These are phyloP conservation scores for Mycena crocata DNA, from an alignment of 768 basidiomycete species.

Conservation along the genomic window DNA sequence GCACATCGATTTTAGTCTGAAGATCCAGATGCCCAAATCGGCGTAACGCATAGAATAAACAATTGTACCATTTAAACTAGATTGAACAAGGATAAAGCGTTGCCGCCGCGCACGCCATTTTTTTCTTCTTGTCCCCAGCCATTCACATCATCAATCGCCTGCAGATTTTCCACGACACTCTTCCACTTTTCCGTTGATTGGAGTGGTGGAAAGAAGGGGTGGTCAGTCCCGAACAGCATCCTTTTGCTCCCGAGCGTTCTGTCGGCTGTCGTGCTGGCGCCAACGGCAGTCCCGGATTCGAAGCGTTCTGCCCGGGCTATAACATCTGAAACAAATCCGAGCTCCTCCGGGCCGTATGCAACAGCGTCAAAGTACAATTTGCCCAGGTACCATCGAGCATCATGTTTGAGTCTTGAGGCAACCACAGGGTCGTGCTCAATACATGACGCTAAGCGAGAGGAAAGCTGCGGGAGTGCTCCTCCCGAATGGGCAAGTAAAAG, in stretches of 20 bases:
- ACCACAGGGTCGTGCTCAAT: constrained; percentile 88
- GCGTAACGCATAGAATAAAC: constrained; percentile 23
- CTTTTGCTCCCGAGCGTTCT: constrained; percentile 64
- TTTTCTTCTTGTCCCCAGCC: constrained; percentile 72
- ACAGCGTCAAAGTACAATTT: constrained; percentile 88
- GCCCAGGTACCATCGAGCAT: constrained; percentile 87
- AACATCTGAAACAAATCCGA: constrained; percentile 80
- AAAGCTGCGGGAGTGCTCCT: constrained; percentile 85
- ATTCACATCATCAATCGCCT: constrained; percentile 76
- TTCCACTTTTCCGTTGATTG: constrained; percentile 76
- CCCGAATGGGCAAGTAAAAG: constrained; percentile 90
- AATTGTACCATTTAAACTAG: constrained; percentile 42
- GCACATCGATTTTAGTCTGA: constrained; percentile 97
- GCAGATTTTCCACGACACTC: constrained; percentile 87
- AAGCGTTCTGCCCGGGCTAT: constrained; percentile 71
- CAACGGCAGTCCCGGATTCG: constrained; percentile 45
- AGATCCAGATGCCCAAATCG: constrained; percentile 79
- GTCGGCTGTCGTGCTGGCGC: constrained; percentile 42
- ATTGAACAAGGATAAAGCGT: constrained; percentile 79
- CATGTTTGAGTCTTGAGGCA: constrained; percentile 78
- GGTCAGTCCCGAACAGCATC: constrained; percentile 88
- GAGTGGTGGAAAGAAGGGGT: constrained; percentile 92
- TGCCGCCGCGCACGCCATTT: constrained; percentile 74
- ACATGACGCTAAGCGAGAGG: constrained; percentile 87
- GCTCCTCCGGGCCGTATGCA: constrained; percentile 88